Conservation (phyloP, 139 green algal genomes). For the Chlamydomonas eustigma region DNA sequence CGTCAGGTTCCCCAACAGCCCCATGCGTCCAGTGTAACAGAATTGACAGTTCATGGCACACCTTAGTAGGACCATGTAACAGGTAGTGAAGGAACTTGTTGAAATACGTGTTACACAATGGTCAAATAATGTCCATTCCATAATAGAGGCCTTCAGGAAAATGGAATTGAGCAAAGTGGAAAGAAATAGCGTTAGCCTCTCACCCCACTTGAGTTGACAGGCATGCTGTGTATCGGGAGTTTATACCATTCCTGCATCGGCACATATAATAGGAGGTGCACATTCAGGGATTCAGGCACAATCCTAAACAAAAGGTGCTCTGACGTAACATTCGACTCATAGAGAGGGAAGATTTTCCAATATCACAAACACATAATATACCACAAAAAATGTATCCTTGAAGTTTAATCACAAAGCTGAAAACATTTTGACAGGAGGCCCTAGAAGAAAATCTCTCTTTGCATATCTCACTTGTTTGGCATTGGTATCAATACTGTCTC, state of each 20-base stretch:
- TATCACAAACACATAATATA: no score
- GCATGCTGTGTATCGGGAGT: neutral
- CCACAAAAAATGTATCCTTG: no score
- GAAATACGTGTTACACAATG: no score
- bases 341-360: no score
- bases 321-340: no score
- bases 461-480: conserved; percentile 17
- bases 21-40: conserved; percentile 82
- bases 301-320: no score
- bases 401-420: no score
- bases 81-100: neutral
- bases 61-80: conserved; percentile 47
- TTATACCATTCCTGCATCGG: neutral
- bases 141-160: neutral
- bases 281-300: no score
- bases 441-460: no score
- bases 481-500: conserved; percentile 84
- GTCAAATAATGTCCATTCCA: no score
- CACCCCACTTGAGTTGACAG: neutral
- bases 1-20: conserved; percentile 65
- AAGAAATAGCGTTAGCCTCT: conserved; percentile 15
- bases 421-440: no score
- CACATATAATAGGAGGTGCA: no score
- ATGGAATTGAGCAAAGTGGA: neutral
- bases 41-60: conserved; percentile 87